Base-by-base conservation (phyloP, 2,329 filamentous ascomycete species). In the Xylaria sp. region DNA sequence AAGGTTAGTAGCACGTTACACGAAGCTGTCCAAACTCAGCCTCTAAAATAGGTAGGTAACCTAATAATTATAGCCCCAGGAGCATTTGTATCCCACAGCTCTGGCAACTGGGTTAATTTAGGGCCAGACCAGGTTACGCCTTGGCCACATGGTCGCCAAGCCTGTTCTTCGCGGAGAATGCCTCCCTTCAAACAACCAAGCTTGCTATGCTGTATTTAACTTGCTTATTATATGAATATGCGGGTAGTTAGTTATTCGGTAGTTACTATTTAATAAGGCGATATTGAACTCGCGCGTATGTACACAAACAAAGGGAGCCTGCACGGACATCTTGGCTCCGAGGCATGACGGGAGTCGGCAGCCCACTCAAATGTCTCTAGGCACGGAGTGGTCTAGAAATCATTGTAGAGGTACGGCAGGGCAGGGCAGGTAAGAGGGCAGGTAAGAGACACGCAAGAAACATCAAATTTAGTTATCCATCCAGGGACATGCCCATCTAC, bases 321-420 rank as follows among this genome's bases (percentile, higher is more conserved):
- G 39, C 42, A 53, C 66, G 69, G 69, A 69, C 59, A 69, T 36
- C 45, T 62, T 64, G 61, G 67, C 48, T 69, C 69, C 69, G 69
- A 66, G 60, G 51, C 60, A 58, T 34, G 30, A 61, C 42, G 51
- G 36, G 14, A 50, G 32, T 12, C 32, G 32, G 57, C 36, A 69
- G 27, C 53, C 39, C 59, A 42, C n/a, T n/a, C n/a, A n/a, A n/a
- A n/a, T n/a, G n/a, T n/a, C n/a, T n/a, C n/a, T n/a, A n/a, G n/a
- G n/a, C n/a, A n/a, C n/a, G n/a, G n/a, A n/a, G n/a, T n/a, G n/a
- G 39, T 27, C 24, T 27, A 27, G 24, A 27, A 4, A 27, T 27
- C 24, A 14, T 1, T 14, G 11, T 42, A 14, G 17, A 14, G 17
- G 4, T 42, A 42, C 39, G 12, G 39, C 17, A 42, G 39, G n/a